These are phyloP conservation scores for Saccharomycopsis capsularis DNA, from an alignment of 805 yeast genomes.

Conservation along the genomic window DNA sequence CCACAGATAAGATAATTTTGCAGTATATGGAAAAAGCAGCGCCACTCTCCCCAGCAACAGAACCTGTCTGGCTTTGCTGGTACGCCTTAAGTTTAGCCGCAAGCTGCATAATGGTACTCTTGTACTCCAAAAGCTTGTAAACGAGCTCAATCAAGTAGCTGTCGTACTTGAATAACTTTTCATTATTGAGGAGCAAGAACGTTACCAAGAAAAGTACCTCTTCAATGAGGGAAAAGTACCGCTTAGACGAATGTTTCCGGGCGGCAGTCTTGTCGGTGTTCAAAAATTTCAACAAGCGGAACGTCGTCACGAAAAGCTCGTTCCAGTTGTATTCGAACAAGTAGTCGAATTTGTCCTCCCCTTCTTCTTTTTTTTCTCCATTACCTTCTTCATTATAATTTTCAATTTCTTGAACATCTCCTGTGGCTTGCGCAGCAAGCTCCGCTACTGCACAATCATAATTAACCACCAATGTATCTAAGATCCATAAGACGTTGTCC, in stretches of 20 bases:
- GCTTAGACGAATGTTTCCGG: slow-evolving; percentile 22
- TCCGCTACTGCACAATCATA: slow-evolving; percentile 7
- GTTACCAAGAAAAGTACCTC: slow-evolving; percentile 27
- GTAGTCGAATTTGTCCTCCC: background rate
- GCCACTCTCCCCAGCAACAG: too few species aligned
- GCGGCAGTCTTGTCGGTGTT: slow-evolving; percentile 21
- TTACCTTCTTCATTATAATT: background rate
- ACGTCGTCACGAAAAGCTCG: slow-evolving; percentile 30
- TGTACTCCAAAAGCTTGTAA: slow-evolving; percentile 19
- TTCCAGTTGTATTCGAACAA: slow-evolving; percentile 30
- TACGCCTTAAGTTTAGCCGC: slow-evolving; percentile 1
- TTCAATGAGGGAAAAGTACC: slow-evolving; percentile 25
- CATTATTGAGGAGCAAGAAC: slow-evolving; percentile 21
- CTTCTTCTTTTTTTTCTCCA: slow-evolving; percentile 4
- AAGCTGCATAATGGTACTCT: slow-evolving; percentile 2
- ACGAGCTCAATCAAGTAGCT: slow-evolving; percentile 18
- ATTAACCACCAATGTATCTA: slow-evolving; percentile 23
- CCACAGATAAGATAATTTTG: slow-evolving; percentile 12
- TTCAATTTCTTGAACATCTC: background rate
- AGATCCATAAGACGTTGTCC: slow-evolving; percentile 27
- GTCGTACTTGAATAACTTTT: slow-evolving; percentile 17
- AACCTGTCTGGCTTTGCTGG: too few species aligned
- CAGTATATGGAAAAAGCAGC: slow-evolving; percentile 5
- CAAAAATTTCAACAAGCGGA: slow-evolving; percentile 30
- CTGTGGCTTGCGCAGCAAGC: background rate